phyloP scores from a whole-genome alignment of 306 rosid species.

The Mucuna pruriens region DNA sequence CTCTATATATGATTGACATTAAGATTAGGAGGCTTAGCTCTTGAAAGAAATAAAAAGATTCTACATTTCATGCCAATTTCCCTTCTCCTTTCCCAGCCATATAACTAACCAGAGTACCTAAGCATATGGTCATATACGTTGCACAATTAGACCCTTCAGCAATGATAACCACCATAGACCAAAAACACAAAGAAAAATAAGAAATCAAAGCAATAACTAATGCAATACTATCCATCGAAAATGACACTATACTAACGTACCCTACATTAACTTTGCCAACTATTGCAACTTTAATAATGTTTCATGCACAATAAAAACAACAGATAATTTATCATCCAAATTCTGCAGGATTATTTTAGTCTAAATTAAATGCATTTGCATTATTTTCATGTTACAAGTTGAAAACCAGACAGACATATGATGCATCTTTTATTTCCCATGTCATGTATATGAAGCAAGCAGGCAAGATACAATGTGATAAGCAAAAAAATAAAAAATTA shows the following conservation, averaged over 20 bases:
- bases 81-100: not conserved
- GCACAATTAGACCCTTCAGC: not conserved
- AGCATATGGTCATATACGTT: not conserved
- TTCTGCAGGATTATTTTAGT: not conserved
- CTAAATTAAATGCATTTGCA: constrained; percentile 9
- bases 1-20: not conserved
- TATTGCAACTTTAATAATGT: not conserved
- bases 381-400: not conserved
- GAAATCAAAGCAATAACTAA: not conserved
- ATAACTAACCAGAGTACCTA: not conserved
- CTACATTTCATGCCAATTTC: not conserved
- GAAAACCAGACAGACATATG: not conserved
- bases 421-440: not conserved
- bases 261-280: not conserved
- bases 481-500: constrained; percentile 34
- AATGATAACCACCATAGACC: constrained; percentile 4
- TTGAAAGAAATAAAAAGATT: not conserved
- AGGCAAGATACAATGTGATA: constrained; percentile 25
- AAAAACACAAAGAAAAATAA: not conserved
- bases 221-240: not conserved
- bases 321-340: not conserved
- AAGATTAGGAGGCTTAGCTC: not conserved
- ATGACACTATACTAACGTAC: not conserved
- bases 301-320: not conserved
- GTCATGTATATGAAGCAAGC: constrained; percentile 22